Conservation (phyloP, 768 basidiomycete genomes). For the Lyophyllum shimeji region DNA sequence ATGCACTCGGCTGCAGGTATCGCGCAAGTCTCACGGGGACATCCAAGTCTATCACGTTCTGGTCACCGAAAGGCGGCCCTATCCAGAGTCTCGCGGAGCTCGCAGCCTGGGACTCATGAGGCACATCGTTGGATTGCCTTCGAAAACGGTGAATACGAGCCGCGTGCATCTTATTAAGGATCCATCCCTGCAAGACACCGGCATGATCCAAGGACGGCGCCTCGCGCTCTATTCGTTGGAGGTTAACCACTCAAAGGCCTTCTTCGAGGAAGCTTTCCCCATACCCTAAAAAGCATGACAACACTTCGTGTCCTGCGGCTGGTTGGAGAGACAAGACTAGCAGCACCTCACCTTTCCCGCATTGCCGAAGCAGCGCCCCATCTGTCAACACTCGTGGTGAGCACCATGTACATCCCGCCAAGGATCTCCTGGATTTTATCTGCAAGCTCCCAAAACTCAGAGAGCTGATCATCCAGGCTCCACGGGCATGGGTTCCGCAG, state of each 20-base stretch:
- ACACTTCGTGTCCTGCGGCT: neutral
- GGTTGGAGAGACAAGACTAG: neutral
- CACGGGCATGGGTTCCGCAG: neutral
- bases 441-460: neutral
- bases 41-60: neutral
- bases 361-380: neutral
- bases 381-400: neutral
- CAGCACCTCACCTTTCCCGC: neutral
- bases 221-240: neutral
- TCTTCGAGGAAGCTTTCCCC: neutral
- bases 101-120: neutral
- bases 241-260: neutral
- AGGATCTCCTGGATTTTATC: neutral
- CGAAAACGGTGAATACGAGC: neutral
- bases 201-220: neutral
- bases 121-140: neutral
- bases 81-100: too few species aligned
- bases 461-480: neutral
- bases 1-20: neutral
- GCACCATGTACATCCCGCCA: neutral
- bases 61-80: neutral
- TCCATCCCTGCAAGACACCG: neutral
- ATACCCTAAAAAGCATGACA: neutral
- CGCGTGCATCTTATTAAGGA: neutral
- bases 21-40: neutral